These are phyloP conservation scores for Diplodia sapinea DNA, from an alignment of 2,329 filamentous ascomycete genomes.

Conservation along the genomic window DNA sequence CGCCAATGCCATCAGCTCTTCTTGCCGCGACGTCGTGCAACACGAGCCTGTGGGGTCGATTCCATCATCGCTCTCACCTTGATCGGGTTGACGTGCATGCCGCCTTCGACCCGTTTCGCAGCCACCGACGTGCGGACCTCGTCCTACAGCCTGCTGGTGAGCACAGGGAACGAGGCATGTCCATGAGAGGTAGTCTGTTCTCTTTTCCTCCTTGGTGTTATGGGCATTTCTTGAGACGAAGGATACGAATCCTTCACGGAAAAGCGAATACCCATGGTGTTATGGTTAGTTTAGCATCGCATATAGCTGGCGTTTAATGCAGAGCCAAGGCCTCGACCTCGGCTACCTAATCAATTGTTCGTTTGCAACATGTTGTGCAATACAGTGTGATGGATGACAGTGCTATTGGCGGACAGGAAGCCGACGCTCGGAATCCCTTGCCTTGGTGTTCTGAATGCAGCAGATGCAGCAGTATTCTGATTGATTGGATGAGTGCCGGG, in stretches of 20 bases:
- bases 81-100: too few relatives aligned
- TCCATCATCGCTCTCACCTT: slow-evolving; percentile 29
- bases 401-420: too few relatives aligned
- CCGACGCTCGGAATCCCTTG: not conserved
- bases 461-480: not conserved
- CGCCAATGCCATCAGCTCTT: slow-evolving; percentile 34
- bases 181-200: not conserved
- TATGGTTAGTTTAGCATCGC: not conserved
- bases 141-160: too few relatives aligned
- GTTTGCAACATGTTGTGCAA: not conserved
- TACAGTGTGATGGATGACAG: too few relatives aligned
- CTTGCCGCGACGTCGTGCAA: not conserved
- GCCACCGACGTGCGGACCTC: too few relatives aligned
- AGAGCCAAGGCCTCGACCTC: not conserved
- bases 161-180: not conserved
- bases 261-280: slow-evolving; percentile 23
- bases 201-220: not conserved
- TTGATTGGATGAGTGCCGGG: not conserved
- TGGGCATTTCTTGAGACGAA: slow-evolving; percentile 7
- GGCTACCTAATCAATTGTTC: not conserved
- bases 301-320: slow-evolving; percentile 7
- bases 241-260: not conserved
- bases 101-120: too few relatives aligned
- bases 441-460: not conserved
- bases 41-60: slow-evolving; percentile 35